phyloP scores from a whole-genome alignment of 1,284 basidiomycete genomes.

The Coniferiporia weirii region DNA sequence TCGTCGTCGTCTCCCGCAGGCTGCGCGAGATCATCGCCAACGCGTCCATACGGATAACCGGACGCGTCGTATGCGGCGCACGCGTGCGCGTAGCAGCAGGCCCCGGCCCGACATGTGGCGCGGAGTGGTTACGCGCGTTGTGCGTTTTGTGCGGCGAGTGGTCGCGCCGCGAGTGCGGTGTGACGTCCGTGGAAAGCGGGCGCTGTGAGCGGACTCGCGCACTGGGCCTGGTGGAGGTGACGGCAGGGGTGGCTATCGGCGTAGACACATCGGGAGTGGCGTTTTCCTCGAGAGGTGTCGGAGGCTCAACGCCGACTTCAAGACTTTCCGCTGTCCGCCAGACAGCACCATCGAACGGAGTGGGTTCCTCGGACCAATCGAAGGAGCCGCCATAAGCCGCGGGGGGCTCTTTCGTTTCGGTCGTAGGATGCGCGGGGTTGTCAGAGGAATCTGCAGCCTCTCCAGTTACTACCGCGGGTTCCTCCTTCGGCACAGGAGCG shows the following conservation, averaged over 20 bases:
- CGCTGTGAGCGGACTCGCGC: conserved; percentile 8
- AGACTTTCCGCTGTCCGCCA: background rate
- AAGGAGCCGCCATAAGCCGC: background rate
- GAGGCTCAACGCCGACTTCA: conserved; percentile 5
- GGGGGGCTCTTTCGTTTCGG: background rate
- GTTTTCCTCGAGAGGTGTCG: conserved; percentile 1
- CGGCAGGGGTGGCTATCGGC: background rate
- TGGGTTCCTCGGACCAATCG: conserved; percentile 18
- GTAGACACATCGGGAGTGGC: background rate
- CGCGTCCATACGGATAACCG: conserved; percentile 19
- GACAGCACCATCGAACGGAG: background rate
- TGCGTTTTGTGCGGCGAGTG: conserved; percentile 16
- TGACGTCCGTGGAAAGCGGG: conserved; percentile 12
- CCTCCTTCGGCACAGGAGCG: background rate
- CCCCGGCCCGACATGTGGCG: conserved; percentile 15
- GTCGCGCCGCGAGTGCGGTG: conserved; percentile 6
- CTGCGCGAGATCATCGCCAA: conserved; percentile 19
- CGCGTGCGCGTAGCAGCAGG: conserved; percentile 2
- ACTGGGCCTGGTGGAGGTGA: background rate
- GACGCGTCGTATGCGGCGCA: conserved; percentile 17
- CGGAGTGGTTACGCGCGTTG: conserved; percentile 18
- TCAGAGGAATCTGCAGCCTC: background rate
- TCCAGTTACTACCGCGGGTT: background rate
- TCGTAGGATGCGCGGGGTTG: background rate
- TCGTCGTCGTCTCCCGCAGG: conserved; percentile 12